phyloP scores from a whole-genome alignment of 305 asterid species.

The Rubia tinctorum region DNA sequence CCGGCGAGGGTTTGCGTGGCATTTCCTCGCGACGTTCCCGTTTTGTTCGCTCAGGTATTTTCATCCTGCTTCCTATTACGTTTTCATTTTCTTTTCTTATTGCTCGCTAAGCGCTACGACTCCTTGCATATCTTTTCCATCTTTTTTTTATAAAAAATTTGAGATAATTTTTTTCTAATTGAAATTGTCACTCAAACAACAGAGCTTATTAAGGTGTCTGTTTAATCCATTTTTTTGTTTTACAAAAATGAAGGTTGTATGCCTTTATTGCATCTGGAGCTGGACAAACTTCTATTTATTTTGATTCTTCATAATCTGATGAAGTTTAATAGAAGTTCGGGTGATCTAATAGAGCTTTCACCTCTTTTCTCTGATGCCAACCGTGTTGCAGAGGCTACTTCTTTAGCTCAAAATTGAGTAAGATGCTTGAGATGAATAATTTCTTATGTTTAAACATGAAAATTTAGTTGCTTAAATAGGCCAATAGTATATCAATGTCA shows the following conservation, averaged over 20 bases:
- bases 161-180: slow-evolving; percentile 35
- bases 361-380: slow-evolving; percentile 96
- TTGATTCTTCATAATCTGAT: slow-evolving; percentile 65
- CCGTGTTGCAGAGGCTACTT: slow-evolving; percentile 98
- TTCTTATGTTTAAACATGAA: background rate
- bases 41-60: too few relatives aligned
- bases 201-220: slow-evolving; percentile 87
- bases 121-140: too few relatives aligned
- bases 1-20: too few relatives aligned
- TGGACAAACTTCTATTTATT: too few relatives aligned
- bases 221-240: background rate
- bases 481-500: too few relatives aligned
- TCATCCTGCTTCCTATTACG: too few relatives aligned
- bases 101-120: too few relatives aligned
- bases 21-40: too few relatives aligned
- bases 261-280: background rate
- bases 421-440: slow-evolving; percentile 28
- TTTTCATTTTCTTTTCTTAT: too few relatives aligned
- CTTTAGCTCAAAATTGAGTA: slow-evolving; percentile 98
- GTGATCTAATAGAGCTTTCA: slow-evolving; percentile 97
- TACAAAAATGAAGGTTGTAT: background rate
- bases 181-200: slow-evolving; percentile 99
- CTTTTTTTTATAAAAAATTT: too few relatives aligned
- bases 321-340: slow-evolving; percentile 99
- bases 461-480: background rate